These are phyloP conservation scores for Combretum micranthum DNA, from an alignment of 345 rosid species.

Conservation along the genomic window DNA sequence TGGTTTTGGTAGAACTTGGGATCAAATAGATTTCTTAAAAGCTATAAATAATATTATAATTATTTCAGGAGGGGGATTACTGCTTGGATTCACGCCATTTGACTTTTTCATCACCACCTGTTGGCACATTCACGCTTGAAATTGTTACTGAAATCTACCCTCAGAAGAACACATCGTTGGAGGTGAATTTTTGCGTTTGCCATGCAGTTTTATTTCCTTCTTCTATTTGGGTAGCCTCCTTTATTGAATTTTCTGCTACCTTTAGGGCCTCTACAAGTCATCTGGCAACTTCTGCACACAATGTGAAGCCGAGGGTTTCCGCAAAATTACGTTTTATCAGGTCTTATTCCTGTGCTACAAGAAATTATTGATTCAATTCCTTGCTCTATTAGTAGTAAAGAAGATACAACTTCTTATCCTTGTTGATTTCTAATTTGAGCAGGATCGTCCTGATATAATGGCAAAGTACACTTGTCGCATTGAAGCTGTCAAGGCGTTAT, in stretches of 20 bases:
- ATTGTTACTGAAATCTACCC: conserved; percentile 81
- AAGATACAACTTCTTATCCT: neutral
- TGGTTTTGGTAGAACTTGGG: too few relatives aligned
- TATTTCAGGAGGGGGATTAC: conserved; percentile 58
- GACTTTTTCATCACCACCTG: conserved; percentile 61
- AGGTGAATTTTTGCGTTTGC: conserved; percentile 30
- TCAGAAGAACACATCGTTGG: conserved; percentile 86
- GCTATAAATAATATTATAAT: neutral
- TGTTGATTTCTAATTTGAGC: conserved; percentile 18
- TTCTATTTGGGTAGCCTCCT: neutral
- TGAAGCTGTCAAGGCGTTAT: conserved; percentile 81
- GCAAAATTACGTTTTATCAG: conserved; percentile 92
- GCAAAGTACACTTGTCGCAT: conserved; percentile 86
- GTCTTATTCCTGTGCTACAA: conserved; percentile 19
- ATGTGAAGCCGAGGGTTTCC: conserved; percentile 98
- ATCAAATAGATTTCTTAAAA: neutral
- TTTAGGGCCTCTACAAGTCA: conserved; percentile 91
- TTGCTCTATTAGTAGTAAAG: neutral
- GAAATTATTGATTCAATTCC: neutral
- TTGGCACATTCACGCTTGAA: conserved; percentile 56
- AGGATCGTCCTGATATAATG: conserved; percentile 99
- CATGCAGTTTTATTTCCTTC: conserved; percentile 4
- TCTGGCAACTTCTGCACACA: conserved; percentile 96
- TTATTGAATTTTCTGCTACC: conserved; percentile 1
- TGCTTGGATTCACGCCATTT: conserved; percentile 56